Conservation (phyloP, 129 eudicot species). For the Saussurea involucrata region DNA sequence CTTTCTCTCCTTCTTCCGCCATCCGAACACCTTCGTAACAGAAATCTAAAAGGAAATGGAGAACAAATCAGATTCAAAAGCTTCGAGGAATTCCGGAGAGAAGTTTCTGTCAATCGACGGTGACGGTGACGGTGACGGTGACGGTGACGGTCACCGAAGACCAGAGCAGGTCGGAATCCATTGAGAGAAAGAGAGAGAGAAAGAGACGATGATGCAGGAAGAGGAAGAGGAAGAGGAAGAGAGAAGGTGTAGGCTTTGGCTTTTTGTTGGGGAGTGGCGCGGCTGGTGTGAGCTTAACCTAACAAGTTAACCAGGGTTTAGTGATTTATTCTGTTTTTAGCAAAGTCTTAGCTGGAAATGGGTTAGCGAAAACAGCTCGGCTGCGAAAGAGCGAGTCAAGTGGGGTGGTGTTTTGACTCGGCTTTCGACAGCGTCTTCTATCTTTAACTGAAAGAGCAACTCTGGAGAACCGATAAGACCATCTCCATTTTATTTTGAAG, state of each 20-base stretch:
- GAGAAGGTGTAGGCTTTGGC: not conserved
- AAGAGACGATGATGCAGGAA: too few species aligned
- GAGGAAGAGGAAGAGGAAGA: not conserved
- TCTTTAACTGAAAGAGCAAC: too few species aligned
- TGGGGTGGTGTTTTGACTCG: not conserved
- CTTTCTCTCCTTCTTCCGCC: conserved; percentile 16
- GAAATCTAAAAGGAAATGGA: not conserved
- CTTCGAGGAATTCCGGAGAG: not conserved
- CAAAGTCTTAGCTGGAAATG: not conserved
- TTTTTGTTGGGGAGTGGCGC: not conserved
- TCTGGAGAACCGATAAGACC: too few species aligned
- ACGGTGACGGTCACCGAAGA: not conserved
- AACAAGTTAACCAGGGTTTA: not conserved
- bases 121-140: not conserved
- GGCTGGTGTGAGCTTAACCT: not conserved
- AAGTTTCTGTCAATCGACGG: not conserved
- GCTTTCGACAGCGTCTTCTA: not conserved
- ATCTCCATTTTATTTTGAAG: too few species aligned
- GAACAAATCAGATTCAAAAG: not conserved
- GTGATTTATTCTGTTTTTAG: not conserved
- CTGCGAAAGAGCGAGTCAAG: not conserved
- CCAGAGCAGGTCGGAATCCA: not conserved
- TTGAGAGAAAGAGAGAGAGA: not conserved
- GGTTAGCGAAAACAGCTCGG: not conserved
- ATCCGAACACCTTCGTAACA: not conserved